phyloP scores from a whole-genome alignment of 2,329 filamentous ascomycete genomes.

The Claviceps cyperi region DNA sequence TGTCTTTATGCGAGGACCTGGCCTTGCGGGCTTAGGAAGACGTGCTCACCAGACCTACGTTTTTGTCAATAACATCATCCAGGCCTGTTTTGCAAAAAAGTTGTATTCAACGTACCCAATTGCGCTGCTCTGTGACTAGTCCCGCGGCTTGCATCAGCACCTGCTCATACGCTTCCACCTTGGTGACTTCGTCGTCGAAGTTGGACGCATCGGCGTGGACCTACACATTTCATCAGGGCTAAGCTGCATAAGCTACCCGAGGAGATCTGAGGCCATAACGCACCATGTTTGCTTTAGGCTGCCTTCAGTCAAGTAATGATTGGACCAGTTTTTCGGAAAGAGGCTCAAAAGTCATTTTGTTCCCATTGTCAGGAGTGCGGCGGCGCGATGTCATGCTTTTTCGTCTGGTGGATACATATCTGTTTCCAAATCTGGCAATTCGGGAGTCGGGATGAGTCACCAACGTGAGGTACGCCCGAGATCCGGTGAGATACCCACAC shows the following conservation, averaged over 20 bases:
- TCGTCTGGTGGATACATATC: constrained; percentile 2
- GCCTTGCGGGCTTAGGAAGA: neutral
- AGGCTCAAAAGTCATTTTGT: neutral
- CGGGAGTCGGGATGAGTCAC: constrained; percentile 8
- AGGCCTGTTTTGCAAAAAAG: neutral
- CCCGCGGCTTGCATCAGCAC: constrained; percentile 56
- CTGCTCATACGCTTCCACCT: constrained; percentile 60
- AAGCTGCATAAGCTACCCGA: neutral
- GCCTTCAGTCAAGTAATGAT: too few relatives aligned
- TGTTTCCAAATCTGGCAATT: neutral
- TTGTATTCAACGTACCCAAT: constrained; percentile 49
- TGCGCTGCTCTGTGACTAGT: constrained; percentile 57
- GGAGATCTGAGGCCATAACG: neutral
- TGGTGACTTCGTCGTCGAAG: constrained; percentile 51
- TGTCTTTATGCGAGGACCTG: neutral
- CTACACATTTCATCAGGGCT: constrained; percentile 20
- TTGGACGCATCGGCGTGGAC: constrained; percentile 70
- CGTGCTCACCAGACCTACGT: constrained; percentile 11
- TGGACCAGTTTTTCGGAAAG: neutral
- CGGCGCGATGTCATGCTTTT: constrained; percentile 5
- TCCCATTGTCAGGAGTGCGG: neutral
- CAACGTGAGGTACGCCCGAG: neutral
- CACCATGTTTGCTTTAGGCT: neutral
- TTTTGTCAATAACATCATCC: neutral
- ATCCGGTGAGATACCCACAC: neutral